Base-by-base conservation (phyloP, 495 filamentous ascomycete species). In the Penicillium egyptiacum region DNA sequence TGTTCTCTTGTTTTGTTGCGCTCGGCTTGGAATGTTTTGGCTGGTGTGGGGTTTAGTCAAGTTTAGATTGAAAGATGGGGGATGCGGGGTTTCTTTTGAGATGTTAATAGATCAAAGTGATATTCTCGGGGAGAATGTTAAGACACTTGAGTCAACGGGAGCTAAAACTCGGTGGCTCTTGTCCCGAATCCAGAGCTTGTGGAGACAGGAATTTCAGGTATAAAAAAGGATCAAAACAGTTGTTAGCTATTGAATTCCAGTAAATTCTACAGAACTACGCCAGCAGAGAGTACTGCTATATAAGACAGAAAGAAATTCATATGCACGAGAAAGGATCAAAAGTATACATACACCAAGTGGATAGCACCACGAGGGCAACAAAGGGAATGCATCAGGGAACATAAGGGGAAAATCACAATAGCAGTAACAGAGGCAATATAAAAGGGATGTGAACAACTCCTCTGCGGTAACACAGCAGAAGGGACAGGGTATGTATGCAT, bases 271-370 rank as follows among this genome's bases (percentile, higher is more conserved):
- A 17, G 11, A 26, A 9, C 41, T 53, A 17, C 17, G 43, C 33
- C 17, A 10, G 17, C 8, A 16, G 8, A 31, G 17, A 31, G 25
- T 6, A 6, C 14, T 25, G 31, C 19, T 20, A 54, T 44, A n/a
- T 4, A 17, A 11, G 17, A 44, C 20, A 39, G 20, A 55, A 55
- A 47, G 42, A 43, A 33, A 42, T 41, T 50, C 44, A 56, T 56
- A 50, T 56, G 54, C 54, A 55, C 30, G 47, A 52, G 12, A 49
- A 50, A 42, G 22, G n/a, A 43, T 12, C 43, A 48, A 33, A 33
- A 50, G 54, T 56, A 56, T 56, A 56, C 45, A 56, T 56, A 56
- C 33, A 56, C 54, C 45, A 50, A 31, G 35, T 23, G 46, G 22
- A 56, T 49, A 23, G 23, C 16, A 20, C 17, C 54, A 56, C 54